These are phyloP conservation scores for Parachlorella kessleri DNA, from an alignment of 139 green algal species.

Conservation along the genomic window DNA sequence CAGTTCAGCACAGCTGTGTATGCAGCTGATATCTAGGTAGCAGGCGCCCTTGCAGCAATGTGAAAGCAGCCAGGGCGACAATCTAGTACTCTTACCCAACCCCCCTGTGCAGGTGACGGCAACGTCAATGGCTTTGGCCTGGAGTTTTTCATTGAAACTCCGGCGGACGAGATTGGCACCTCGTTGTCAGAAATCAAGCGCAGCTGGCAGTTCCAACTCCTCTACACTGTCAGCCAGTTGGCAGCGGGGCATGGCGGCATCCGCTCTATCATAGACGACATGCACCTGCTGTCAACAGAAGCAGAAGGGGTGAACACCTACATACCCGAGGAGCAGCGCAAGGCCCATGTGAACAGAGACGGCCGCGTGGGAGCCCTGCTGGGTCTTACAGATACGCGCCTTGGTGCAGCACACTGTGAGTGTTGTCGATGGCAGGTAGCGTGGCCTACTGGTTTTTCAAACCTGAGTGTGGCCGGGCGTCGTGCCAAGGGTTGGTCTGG, in stretches of 20 bases:
- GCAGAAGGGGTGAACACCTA: slow-evolving; percentile 57
- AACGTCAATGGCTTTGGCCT: slow-evolving; percentile 68
- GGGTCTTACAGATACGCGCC: slow-evolving; percentile 40
- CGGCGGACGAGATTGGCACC: slow-evolving; percentile 45
- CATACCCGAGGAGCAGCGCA: slow-evolving; percentile 34
- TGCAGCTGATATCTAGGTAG: too few relatives aligned
- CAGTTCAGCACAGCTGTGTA: too few relatives aligned
- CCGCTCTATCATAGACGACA: slow-evolving; percentile 59
- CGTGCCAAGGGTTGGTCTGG: too few relatives aligned
- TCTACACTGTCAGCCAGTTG: slow-evolving; percentile 64
- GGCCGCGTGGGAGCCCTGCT: slow-evolving; percentile 56
- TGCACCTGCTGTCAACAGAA: slow-evolving; percentile 66
- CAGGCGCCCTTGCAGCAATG: too few relatives aligned
- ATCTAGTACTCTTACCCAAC: too few relatives aligned
- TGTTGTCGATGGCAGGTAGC: too few relatives aligned
- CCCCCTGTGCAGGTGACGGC: slow-evolving; percentile 37
- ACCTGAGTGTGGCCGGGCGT: too few relatives aligned
- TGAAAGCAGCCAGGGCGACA: too few relatives aligned
- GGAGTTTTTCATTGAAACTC: slow-evolving; percentile 69
- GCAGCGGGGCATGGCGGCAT: slow-evolving; percentile 65
- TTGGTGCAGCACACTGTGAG: slow-evolving; percentile 19
- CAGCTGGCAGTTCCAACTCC: slow-evolving; percentile 66
- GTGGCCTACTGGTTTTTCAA: too few relatives aligned
- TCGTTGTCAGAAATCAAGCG: slow-evolving; percentile 47
- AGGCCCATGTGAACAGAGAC: slow-evolving; percentile 37